Base-by-base conservation (phyloP, 2,329 filamentous ascomycete genomes). In the Paecilomyces sp. region DNA sequence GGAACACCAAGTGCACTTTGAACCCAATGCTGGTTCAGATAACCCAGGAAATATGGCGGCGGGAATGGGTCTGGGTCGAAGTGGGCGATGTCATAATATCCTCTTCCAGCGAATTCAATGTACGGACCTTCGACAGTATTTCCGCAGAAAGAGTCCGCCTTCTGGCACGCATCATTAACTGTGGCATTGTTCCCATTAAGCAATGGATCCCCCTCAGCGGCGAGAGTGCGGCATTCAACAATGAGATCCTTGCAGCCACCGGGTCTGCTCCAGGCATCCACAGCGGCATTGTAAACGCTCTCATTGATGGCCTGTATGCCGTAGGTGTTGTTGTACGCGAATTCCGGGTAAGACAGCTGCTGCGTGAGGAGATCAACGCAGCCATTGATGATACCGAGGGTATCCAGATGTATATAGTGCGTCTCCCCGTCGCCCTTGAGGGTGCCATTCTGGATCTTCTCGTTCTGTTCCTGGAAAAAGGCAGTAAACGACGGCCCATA, bases 261-360 rank as follows among this genome's bases (percentile, higher is more conserved):
- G 0, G 74, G 69, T 6, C 72, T 71, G 56, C 75, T 75, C 60
- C 80, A 78, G 6, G 75, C 73, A 24, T 80, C 65, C 12, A 82
- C 67, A 2, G 78, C 78, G n/a, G 68, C 65, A 2, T 80, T 70
- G 58, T 81, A 80, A 4, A 77, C 69, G 3, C 77, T 77, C 54
- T 81, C 67, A 61, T 81, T 81, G 65, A 83, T 77, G 0, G 79
- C 73, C 58, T 81, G 65, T 47, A 86, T 76, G n/a, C 78, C 79
- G 62, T 86, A 87, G 2, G 83, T 83, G 62, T 86, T 86, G 69
- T 85, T 83, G 68, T 79, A 81, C 0, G 83, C 78, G 64, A 84
- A 80, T 1, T 79, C 70, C 1, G 80, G 76, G 63, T 82, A 83
- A 33, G 72, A 74, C 1, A 77, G 76, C 59, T 75, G 75, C 66